Conservation (phyloP, 2,329 filamentous ascomycete species). For the Ramichloridium luteum region DNA sequence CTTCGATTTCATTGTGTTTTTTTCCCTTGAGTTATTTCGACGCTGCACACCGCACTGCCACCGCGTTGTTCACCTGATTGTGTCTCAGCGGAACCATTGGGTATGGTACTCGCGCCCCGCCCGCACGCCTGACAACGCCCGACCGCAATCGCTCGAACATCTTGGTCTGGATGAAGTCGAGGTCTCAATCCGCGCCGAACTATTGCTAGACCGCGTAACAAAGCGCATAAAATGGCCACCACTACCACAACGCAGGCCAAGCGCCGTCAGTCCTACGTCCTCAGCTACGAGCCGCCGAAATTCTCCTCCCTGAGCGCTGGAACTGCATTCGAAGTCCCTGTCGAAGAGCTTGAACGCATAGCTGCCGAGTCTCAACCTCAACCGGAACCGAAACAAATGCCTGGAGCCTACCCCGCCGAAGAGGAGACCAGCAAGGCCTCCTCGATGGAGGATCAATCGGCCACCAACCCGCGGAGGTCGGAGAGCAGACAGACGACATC, state of each 20-base stretch:
- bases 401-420: background rate
- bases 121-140: too few relatives aligned
- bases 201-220: too few relatives aligned
- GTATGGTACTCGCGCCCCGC: too few relatives aligned
- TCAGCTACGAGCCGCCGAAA: slow-evolving; percentile 1
- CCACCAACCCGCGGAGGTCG: background rate
- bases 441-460: background rate
- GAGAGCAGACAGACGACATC: too few relatives aligned
- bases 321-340: background rate
- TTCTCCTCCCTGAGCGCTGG: background rate
- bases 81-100: too few relatives aligned
- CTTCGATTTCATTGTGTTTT: too few relatives aligned
- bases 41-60: too few relatives aligned
- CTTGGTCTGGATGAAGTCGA: too few relatives aligned
- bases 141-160: too few relatives aligned
- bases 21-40: too few relatives aligned
- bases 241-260: background rate
- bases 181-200: too few relatives aligned
- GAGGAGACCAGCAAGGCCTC: background rate
- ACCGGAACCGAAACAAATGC: background rate
- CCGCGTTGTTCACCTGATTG: too few relatives aligned
- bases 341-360: background rate
- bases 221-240: background rate
- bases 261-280: background rate
- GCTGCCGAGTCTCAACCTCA: background rate